Conservation (phyloP, 2,329 filamentous ascomycete genomes). For the Dryadomyces quercivorus region DNA sequence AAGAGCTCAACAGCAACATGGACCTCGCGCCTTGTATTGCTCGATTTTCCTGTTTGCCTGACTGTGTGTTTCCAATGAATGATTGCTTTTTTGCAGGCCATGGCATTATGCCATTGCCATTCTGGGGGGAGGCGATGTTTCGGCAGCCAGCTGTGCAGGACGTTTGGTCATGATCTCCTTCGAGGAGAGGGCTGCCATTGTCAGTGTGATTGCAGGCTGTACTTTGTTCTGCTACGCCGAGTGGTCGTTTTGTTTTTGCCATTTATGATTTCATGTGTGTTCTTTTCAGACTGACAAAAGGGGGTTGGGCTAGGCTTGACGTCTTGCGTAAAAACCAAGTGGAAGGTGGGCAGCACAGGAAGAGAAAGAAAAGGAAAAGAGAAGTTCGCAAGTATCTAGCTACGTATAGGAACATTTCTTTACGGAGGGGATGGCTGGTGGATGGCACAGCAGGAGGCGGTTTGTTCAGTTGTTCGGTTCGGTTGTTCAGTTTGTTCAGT, state of each 20-base stretch:
- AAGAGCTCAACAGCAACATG: not conserved
- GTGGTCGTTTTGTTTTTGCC: not conserved
- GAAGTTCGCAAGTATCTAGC: not conserved
- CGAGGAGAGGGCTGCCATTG: not conserved
- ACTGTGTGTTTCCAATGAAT: not conserved
- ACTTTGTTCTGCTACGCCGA: not conserved
- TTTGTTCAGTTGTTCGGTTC: not conserved
- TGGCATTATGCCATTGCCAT: not conserved
- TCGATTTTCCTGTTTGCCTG: not conserved
- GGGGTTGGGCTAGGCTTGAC: slow-evolving; percentile 1
- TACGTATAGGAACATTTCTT: not conserved
- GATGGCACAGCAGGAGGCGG: not conserved
- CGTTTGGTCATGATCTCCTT: not conserved
- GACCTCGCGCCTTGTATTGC: not conserved
- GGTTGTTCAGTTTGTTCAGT: not conserved
- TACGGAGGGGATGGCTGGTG: not conserved
- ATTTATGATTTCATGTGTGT: slow-evolving; percentile 1
- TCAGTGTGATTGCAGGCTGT: not conserved
- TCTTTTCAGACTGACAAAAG: not conserved
- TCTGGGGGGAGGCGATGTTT: not conserved
- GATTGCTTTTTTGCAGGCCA: not conserved
- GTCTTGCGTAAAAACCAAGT: slow-evolving; percentile 2
- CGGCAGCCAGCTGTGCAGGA: too few species aligned
- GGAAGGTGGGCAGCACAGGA: not conserved
- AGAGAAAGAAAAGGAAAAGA: not conserved